Evolutionary conservation across 257 asterid species (phyloP), one percentile per base, ranked within the genome.

Genomic region (Solanum ossicruentum): DNA sequence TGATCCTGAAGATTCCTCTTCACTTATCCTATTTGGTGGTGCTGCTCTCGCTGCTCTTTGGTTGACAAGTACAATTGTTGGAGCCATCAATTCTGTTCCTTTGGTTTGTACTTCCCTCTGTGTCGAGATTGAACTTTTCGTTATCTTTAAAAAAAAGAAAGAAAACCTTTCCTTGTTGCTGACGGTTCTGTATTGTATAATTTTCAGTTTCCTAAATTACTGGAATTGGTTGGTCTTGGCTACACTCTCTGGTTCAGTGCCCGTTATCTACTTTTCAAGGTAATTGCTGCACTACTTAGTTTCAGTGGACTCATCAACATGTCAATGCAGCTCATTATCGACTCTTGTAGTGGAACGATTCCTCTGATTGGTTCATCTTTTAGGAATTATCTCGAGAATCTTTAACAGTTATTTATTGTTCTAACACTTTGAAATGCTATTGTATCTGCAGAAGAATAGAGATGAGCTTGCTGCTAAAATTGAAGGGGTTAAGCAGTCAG

Each of bases 181-280:
- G 60, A 87, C 85, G 7, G 8, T 23, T 36, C n/a, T 47, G 55
- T 32, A 28, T 84, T 80, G 10, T 47, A 55, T 65, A 8, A 6
- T 18, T 55, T 52, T 70, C 87, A 95, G 99, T 49, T 95, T 21
- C 98, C 99, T 5, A 93, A 93, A 73, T 81, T 92, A 87, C 85
- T 94, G 93, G 95, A 93, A 91, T 89, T 91, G 13, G 86, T 95
- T 12, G 99, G 99, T 78, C 93, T 95, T 71, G 93, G 93, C 88
- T 95, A 94, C 91, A 84, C 94, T 1, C 8, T 93, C 84, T 94
- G 98, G 99, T 95, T 94, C 91, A 90, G 83, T 86, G 84, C 90
- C 51, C 97, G 98, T 54, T 95, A 90, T 85, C 90, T 95, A 8
- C 85, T 95, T 54, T 92, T 95, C 88, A 92, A 95, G 98, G 99